Conservation (phyloP, 1,284 basidiomycete species). For the Vanrija sp. region DNA sequence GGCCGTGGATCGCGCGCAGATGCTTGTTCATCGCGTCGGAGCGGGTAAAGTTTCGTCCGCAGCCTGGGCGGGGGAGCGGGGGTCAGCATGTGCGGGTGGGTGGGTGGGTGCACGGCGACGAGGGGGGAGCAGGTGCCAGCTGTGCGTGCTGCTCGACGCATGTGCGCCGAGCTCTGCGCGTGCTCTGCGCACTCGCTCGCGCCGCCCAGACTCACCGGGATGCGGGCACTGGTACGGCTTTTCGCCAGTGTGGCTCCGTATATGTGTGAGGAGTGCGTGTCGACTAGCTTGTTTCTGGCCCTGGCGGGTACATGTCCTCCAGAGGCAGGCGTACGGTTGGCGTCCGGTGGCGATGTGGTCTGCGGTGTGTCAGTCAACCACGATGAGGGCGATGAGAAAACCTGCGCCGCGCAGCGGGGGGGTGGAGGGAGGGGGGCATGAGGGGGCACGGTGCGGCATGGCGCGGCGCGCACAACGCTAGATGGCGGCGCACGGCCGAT, state of each 20-base stretch:
- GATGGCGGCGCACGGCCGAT: background rate
- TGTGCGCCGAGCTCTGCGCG: background rate
- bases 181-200: background rate
- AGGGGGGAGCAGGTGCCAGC: too few species aligned
- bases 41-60: slow-evolving; percentile 93
- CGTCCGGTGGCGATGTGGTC: slow-evolving; percentile 29
- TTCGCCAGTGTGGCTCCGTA: slow-evolving; percentile 94
- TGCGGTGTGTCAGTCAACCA: slow-evolving; percentile 2
- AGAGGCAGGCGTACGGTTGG: slow-evolving; percentile 32
- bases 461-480: background rate
- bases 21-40: slow-evolving; percentile 80
- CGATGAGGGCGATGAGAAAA: background rate
- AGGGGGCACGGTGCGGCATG: background rate
- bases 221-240: slow-evolving; percentile 89
- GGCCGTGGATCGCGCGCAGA: slow-evolving; percentile 27
- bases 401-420: background rate
- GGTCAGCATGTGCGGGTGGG: background rate
- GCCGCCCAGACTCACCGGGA: slow-evolving; percentile 26
- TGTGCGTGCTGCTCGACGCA: too few species aligned
- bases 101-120: background rate
- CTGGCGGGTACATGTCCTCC: slow-evolving; percentile 30
- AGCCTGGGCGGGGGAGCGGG: slow-evolving; percentile 57
- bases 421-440: too few species aligned
- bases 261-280: slow-evolving; percentile 56
- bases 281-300: slow-evolving; percentile 37